Base-by-base conservation (phyloP, 345 rosid species). In the Odontarrhena argentea region DNA sequence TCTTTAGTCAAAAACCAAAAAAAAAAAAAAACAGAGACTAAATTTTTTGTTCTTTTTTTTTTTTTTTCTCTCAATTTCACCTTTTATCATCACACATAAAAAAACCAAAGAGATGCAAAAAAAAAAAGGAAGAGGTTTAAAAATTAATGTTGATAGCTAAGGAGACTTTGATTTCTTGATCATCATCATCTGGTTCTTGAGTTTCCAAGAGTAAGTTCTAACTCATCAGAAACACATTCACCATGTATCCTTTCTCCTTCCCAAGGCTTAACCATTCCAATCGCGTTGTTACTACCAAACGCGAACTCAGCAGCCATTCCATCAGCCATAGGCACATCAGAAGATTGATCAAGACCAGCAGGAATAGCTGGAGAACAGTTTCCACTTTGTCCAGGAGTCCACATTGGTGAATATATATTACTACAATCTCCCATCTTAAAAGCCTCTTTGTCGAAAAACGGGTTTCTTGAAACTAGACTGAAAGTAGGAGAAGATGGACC, bases 171-270 rank as follows among this genome's bases (percentile, higher is more conserved):
- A 32, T 48, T 14, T 53, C 32, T 65, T 40, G 36, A 44, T 9
- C 32, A 2, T 43, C 8, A 53, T 74, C 78, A 87, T 88, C 88
- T 88, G 51, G 89, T 87, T 63, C 73, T 87, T 13, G 96, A 82
- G 82, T 74, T 88, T 69, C 99, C 99, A 30, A 94, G 96, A 5
- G 97, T 94, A 71, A 94, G 99, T 67, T 91, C 97, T 47, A 94
- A 96, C 82, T 94, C 99, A 74, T 94, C 96, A 1, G 93, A 80
- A 56, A 82, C 88, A 56, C 84, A 89, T 75, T 85, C 99, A 65
- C 90, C 99, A 30, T 94, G 99, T 53, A 94, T 94, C 76, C 94
- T 85, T 79, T 94, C 99, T 49, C 99, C 99, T 85, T 94, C 97
- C 99, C 99, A 94, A 15, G 99, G 92, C 79, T 94, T 94, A 62